phyloP scores from a whole-genome alignment of 2,329 filamentous ascomycete genomes.

The Hymenoscyphus occultus region DNA sequence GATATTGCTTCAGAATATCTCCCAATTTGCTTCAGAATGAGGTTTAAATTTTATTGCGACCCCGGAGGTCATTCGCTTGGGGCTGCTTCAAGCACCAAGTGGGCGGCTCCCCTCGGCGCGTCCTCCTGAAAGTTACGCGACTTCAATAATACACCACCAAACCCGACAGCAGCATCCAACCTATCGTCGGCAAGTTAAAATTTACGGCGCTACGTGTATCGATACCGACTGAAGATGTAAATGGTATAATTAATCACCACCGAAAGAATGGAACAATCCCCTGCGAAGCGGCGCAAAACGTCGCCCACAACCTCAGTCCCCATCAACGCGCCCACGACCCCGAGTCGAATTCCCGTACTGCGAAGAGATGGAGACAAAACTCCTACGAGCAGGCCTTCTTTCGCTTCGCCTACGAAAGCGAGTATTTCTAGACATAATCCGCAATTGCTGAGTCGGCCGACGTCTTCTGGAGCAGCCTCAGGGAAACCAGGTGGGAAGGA shows the following conservation, averaged over 20 bases:
- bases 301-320: conserved; percentile 51
- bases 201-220: conserved; percentile 9
- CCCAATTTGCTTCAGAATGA: background rate
- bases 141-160: conserved; percentile 8
- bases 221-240: conserved; percentile 16
- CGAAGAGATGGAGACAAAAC: conserved; percentile 30
- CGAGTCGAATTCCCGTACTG: conserved; percentile 33
- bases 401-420: conserved; percentile 64
- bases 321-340: conserved; percentile 42
- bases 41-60: background rate
- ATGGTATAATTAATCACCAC: background rate
- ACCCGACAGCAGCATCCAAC: conserved; percentile 11
- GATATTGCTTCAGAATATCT: background rate
- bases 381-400: conserved; percentile 50
- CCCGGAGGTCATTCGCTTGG: background rate
- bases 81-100: background rate
- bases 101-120: conserved; percentile 6
- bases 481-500: conserved; percentile 32
- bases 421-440: conserved; percentile 61
- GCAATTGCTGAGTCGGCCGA: conserved; percentile 48
- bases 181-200: background rate
- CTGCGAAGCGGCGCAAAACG: conserved; percentile 62
- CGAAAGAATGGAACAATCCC: conserved; percentile 51
- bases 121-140: conserved; percentile 21
- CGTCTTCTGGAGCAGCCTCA: conserved; percentile 38